Evolutionary conservation across 768 basidiomycete species (phyloP).

Genomic region (Myochromella boudieri): DNA sequence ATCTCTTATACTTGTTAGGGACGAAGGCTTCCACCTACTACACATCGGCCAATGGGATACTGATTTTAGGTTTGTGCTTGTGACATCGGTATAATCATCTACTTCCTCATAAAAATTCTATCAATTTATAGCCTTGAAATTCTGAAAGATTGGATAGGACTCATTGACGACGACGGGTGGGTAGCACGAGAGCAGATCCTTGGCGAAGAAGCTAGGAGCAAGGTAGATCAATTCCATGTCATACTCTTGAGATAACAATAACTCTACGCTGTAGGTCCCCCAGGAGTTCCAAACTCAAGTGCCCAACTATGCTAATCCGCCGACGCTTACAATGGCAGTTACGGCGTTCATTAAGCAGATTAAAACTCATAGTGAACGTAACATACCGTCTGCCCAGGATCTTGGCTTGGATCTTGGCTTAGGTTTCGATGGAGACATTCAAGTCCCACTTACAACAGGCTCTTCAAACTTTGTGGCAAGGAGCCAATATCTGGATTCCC

Average conservation of each 20-base stretch:
- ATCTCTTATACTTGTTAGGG: conserved; percentile 50
- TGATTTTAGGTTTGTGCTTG: conserved; percentile 64
- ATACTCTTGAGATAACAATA: neutral
- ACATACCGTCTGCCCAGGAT: conserved; percentile 54
- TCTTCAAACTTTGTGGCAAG: conserved; percentile 22
- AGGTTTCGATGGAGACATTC: conserved; percentile 44
- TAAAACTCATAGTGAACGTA: conserved; percentile 29
- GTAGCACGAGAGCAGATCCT: conserved; percentile 95
- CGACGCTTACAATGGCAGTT: conserved; percentile 91
- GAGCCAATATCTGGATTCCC: conserved; percentile 53
- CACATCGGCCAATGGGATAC: conserved; percentile 94
- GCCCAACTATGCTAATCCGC: conserved; percentile 92
- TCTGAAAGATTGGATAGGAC: conserved; percentile 82
- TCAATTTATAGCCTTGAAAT: conserved; percentile 74
- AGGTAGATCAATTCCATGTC: conserved; percentile 40
- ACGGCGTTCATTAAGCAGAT: conserved; percentile 86
- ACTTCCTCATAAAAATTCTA: neutral
- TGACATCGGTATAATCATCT: neutral
- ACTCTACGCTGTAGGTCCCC: conserved; percentile 61
- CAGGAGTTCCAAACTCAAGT: conserved; percentile 90
- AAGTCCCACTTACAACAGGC: conserved; percentile 44
- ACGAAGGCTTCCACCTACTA: conserved; percentile 94
- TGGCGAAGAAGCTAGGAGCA: conserved; percentile 94
- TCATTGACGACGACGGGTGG: conserved; percentile 95
- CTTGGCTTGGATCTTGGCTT: conserved; percentile 66